Percentiles rank a stretch among this genome's conserved stretches.
phyloP scores from a whole-genome alignment of 2,329 filamentous ascomycete species.

The Pseudogymnoascus sp. region DNA sequence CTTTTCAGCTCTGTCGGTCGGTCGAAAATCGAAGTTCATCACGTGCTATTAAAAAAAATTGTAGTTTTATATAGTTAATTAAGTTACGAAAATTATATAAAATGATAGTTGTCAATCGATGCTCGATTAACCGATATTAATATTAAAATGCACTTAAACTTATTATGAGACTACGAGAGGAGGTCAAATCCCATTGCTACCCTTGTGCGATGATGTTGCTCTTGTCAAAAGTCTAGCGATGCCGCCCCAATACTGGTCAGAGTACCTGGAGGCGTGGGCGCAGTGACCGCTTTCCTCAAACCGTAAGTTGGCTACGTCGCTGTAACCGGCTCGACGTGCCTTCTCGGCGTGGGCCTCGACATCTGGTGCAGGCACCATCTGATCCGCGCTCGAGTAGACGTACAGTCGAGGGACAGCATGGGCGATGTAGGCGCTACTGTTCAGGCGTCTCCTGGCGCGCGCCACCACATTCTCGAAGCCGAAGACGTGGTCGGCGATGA shows the following conservation, averaged over 20 bases:
- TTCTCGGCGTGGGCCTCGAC: background rate
- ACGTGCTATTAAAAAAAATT: background rate
- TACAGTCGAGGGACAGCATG: background rate
- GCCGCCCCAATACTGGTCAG: background rate
- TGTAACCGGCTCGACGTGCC: background rate
- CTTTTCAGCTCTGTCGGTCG: background rate
- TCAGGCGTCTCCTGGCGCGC: background rate
- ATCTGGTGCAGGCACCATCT: background rate
- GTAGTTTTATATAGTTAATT: too few species aligned
- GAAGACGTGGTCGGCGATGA: conserved; percentile 46
- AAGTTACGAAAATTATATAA: too few species aligned
- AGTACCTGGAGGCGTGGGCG: background rate
- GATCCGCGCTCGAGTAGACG: background rate
- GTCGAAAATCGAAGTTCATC: background rate
- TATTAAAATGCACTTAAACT: background rate
- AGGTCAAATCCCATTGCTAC: background rate
- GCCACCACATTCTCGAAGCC: background rate
- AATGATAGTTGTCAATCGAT: background rate
- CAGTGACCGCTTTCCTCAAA: background rate
- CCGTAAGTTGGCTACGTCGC: background rate
- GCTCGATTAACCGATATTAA: background rate
- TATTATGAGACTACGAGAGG: background rate
- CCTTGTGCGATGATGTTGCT: background rate
- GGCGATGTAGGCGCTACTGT: background rate
- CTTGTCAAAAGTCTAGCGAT: background rate